phyloP scores from a whole-genome alignment of 352 stramenopile genomes.

The Globisporangium heterothallicum region DNA sequence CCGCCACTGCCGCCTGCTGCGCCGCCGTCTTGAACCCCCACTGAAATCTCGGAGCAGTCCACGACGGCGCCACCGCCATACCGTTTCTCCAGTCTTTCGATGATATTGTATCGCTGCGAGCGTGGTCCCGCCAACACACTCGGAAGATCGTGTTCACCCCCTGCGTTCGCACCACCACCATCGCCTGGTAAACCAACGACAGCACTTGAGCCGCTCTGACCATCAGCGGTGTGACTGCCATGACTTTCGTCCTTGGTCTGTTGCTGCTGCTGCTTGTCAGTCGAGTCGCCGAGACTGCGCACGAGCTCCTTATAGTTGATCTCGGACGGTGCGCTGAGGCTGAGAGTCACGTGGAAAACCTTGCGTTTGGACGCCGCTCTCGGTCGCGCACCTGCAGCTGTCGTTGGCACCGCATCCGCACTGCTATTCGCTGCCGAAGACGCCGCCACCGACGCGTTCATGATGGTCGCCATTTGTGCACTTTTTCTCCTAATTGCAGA shows the following conservation, averaged over 20 bases:
- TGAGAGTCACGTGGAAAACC: slow-evolving; percentile 52
- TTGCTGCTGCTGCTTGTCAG: neutral
- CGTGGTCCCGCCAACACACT: slow-evolving; percentile 15
- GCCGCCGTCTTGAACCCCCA: slow-evolving; percentile 8
- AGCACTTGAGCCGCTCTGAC: neutral
- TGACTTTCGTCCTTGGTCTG: neutral
- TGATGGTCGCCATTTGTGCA: neutral
- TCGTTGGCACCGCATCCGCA: neutral
- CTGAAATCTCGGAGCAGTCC: slow-evolving; percentile 26
- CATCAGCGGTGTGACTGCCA: neutral
- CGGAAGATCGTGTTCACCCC: slow-evolving; percentile 7
- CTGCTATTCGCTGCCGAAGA: too few species aligned
- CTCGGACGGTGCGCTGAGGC: slow-evolving; percentile 36
- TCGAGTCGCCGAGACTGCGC: slow-evolving; percentile 15
- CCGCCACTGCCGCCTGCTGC: slow-evolving; percentile 12
- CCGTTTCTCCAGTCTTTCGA: slow-evolving; percentile 80
- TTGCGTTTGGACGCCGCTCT: slow-evolving; percentile 6
- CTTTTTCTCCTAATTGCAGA: neutral
- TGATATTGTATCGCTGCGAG: slow-evolving; percentile 78
- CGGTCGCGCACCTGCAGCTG: neutral
- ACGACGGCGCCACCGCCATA: slow-evolving; percentile 70
- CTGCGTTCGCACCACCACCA: too few species aligned
- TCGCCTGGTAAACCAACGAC: neutral
- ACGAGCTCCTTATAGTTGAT: slow-evolving; percentile 74
- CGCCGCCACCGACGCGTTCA: neutral